Evolutionary conservation across 2,329 filamentous ascomycete genomes (phyloP), one percentile per base, ranked within the genome.

Genomic region (Apiospora marii): DNA sequence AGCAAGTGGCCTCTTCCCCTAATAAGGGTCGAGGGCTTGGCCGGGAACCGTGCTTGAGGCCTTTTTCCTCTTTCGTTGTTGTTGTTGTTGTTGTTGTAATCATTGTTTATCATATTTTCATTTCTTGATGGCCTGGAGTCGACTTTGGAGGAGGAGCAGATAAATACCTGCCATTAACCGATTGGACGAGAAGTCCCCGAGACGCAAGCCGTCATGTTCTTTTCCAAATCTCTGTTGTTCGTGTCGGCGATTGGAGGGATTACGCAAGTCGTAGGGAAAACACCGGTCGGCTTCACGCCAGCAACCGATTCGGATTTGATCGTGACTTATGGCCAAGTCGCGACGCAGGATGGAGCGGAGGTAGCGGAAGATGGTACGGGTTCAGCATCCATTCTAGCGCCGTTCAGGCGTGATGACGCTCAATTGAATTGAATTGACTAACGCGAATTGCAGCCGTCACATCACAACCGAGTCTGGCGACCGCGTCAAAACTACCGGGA

Each of bases 211-310:
- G 58, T 41, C 58, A 64, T 64, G 58, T 64, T 64, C 58, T 41
- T 64, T 41, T 64, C 58, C 7, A 64, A 64, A n/a, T 64, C 34
- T n/a, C 41, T 64, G 10, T 41, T 64, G 10, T 64, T 64, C 58
- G 58, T 37, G 34, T 41, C 58, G 58, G 58, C 58, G n/a, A 64
- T 64, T 41, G 58, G 58, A 27, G 24, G 19, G 27, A 44, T 49
- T 37, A 44, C 67, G 67, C 67, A 44, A 49, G 68, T 70, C 46
- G 68, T 41, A 12, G 68, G 48, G 27, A 30, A 80, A 70, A 79
- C 78, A 5, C 78, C 78, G 0, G 67, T 51, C 8, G 78, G 78
- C n/a, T 80, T 80, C 70, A 75, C 73, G 0, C 79, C 79, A 10
- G 74, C 68, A 5, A 76, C 79, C 8, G 74, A 76, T 27, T 68